Percentiles rank a stretch among this genome's conserved stretches.
Conservation (phyloP, 2,329 filamentous ascomycete genomes). For the Penicillium sp. region DNA sequence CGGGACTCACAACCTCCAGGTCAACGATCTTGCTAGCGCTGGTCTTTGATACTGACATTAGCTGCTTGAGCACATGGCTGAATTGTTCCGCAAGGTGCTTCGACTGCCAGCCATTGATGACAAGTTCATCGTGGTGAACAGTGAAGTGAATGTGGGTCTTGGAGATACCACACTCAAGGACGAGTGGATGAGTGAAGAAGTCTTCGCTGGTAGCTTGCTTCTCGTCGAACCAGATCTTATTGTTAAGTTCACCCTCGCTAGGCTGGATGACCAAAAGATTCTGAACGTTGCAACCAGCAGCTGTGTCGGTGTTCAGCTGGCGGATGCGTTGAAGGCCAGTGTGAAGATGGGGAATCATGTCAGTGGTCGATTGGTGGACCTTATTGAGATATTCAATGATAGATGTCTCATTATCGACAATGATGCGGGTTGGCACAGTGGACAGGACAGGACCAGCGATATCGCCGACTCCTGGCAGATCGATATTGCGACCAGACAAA, state of each 20-base stretch:
- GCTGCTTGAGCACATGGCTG: conserved; percentile 32
- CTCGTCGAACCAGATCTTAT: conserved; percentile 31
- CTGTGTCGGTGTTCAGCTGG: conserved; percentile 50
- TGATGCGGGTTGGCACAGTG: conserved; percentile 40
- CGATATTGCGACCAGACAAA: conserved; percentile 53
- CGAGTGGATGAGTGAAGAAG: conserved; percentile 60
- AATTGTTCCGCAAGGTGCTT: conserved; percentile 57
- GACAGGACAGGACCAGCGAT: conserved; percentile 47
- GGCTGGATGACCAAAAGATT: conserved; percentile 48
- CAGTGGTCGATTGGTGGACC: conserved; percentile 57
- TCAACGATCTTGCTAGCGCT: conserved; percentile 25
- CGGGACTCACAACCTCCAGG: conserved; percentile 33
- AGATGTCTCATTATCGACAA: conserved; percentile 37
- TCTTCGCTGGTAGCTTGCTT: conserved; percentile 57
- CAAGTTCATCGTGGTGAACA: conserved; percentile 65
- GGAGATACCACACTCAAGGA: conserved; percentile 61
- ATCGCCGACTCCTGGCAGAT: conserved; percentile 49
- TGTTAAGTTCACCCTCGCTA: conserved; percentile 23
- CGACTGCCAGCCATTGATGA: conserved; percentile 53
- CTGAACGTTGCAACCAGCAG: conserved; percentile 47
- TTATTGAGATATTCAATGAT: conserved; percentile 53
- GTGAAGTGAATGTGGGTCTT: conserved; percentile 58
- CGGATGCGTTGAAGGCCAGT: conserved; percentile 56
- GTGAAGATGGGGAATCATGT: conserved; percentile 65
- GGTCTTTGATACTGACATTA: conserved; percentile 26